Evolutionary conservation across 2,329 filamentous ascomycete genomes (phyloP), one percentile per base, ranked within the genome.

Genomic region (Aspergillus latus): DNA sequence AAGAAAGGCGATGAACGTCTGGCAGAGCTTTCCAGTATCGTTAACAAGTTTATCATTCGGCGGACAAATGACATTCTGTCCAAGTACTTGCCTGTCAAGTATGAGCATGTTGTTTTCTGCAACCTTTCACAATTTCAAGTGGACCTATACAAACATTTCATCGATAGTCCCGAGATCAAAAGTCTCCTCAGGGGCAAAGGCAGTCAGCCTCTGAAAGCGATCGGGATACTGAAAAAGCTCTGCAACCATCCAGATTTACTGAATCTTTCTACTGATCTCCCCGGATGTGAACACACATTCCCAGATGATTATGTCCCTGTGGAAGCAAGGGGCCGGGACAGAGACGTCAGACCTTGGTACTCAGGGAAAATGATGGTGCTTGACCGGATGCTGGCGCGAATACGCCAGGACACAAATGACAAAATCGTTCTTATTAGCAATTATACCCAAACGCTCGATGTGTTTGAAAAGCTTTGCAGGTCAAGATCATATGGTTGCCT

Each of bases 361-460:
- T 97, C 92, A 2, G 95, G 94, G 48, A 99, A 99, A 75, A 97
- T 99, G 92, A 87, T 90, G 67, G 94, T 99, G 2, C 84, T 99
- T n/a, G 94, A 97, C 69, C 87, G 92, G 56, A 99, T 99, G 95
- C 84, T 99, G 49, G 91, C 92, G 34, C 88, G 93, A 29, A 99
- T 99, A 64, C 90, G 91, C 13, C 88, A 92, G 66, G 93, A 97
- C 67, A 97, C 94, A 0, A 97, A 96, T 67, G 94, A 99, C 82
- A 99, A 99, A 75, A 99, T 99, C 67, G 94, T 99, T 10, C 84
- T 99, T 56, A 99, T 99, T 74, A 96, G 91, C 74, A 99, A 99
- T 70, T 99, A 97, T 75, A 99, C 94, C 0, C 89, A 94, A 66
- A 99, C 94, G 0, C 83, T 99, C 3, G 94, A 99, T 72, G 82